Conservation (phyloP, 352 stramenopile genomes). For the Phytophthora kernoviae region DNA sequence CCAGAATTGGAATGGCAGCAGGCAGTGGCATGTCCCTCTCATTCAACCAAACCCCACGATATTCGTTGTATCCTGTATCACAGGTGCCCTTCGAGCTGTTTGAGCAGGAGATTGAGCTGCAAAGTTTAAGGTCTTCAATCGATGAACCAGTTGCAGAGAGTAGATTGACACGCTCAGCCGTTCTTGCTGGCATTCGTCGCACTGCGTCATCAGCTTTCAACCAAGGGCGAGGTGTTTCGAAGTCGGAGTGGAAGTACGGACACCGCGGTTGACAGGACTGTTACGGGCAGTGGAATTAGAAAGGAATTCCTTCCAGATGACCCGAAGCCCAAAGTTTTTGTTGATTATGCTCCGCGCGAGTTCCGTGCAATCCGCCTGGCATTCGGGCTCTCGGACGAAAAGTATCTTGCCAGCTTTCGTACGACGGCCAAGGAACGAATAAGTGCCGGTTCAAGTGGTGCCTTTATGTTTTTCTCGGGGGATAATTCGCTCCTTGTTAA, state of each 20-base stretch:
- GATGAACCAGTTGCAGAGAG: conserved; percentile 17
- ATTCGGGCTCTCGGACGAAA: conserved; percentile 70
- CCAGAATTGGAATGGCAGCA: conserved; percentile 12
- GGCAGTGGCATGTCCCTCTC: conserved; percentile 27
- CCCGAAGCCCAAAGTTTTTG: conserved; percentile 73
- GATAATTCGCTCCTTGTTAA: conserved; percentile 83
- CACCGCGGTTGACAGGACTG: conserved; percentile 7
- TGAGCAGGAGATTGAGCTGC: conserved; percentile 74
- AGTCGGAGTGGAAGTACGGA: conserved; percentile 28
- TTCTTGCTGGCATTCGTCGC: conserved; percentile 56
- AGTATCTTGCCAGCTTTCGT: conserved; percentile 74
- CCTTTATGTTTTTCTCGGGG: conserved; percentile 85
- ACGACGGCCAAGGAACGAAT: conserved; percentile 81
- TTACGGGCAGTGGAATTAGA: conserved; percentile 4
- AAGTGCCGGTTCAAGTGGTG: conserved; percentile 73
- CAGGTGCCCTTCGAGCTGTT: conserved; percentile 82
- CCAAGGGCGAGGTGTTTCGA: conserved; percentile 38
- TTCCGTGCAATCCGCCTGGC: conserved; percentile 66
- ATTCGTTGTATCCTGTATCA: conserved; percentile 71
- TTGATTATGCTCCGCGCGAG: conserved; percentile 73
- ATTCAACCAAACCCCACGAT: conserved; percentile 35
- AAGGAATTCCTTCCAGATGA: conserved; percentile 43
- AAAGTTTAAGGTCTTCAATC: conserved; percentile 47
- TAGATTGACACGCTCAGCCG: conserved; percentile 31
- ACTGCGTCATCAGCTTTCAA: conserved; percentile 46